These are phyloP conservation scores for Hyphopichia buzzinii DNA, from an alignment of 1,139 yeast genomes.

Conservation along the genomic window DNA sequence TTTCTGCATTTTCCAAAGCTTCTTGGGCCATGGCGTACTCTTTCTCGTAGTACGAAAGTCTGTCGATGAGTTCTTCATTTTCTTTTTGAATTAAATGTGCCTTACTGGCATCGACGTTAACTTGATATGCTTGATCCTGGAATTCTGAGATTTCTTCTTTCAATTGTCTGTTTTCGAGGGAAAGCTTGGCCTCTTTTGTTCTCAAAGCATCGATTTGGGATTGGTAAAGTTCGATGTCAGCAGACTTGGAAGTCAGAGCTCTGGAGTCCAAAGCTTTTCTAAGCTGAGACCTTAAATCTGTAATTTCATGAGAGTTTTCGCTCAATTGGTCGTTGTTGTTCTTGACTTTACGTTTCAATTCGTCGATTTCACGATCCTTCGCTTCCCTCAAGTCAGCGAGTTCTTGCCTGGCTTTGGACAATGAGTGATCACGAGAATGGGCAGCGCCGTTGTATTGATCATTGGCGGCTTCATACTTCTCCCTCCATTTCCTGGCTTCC, in stretches of 20 bases:
- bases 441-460: slow-evolving; percentile 8
- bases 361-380: slow-evolving; percentile 11
- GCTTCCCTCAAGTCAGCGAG: slow-evolving; percentile 9
- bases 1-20: slow-evolving; percentile 14
- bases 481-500: slow-evolving; percentile 9
- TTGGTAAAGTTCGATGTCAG: slow-evolving; percentile 2
- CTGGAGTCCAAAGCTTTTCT: background rate
- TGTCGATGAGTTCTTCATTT: slow-evolving; percentile 21
- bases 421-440: slow-evolving; percentile 5
- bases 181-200: slow-evolving; percentile 15
- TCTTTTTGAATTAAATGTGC: slow-evolving; percentile 13
- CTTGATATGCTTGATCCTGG: slow-evolving; percentile 19
- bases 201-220: slow-evolving; percentile 21
- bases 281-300: slow-evolving; percentile 2
- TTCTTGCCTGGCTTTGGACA: slow-evolving; percentile 9
- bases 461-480: slow-evolving; percentile 4
- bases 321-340: slow-evolving; percentile 1
- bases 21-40: slow-evolving; percentile 24
- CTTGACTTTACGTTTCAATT: slow-evolving; percentile 6
- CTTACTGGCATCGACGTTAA: slow-evolving; percentile 13
- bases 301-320: slow-evolving; percentile 1
- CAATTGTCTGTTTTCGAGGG: slow-evolving; percentile 16
- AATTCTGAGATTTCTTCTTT: slow-evolving; percentile 17
- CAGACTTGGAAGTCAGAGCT: background rate
- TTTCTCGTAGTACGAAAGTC: slow-evolving; percentile 24